A percentile compares a stretch with the other conserved stretches of the same genome.
Conservation (phyloP, 2,329 filamentous ascomycete genomes). For the Epichloe bromicola region DNA sequence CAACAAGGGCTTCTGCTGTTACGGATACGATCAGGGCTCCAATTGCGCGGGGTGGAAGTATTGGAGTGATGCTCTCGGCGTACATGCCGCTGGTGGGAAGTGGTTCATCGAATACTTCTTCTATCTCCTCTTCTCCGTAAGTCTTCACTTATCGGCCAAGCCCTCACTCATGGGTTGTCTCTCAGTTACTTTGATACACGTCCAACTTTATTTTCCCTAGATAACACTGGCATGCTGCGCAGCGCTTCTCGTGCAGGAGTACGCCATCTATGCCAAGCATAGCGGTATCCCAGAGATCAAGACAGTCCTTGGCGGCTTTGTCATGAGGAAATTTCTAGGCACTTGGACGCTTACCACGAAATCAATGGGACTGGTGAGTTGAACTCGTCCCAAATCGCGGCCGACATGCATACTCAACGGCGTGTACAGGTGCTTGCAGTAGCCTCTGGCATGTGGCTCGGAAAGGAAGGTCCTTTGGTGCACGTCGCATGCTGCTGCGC, state of each 20-base stretch:
- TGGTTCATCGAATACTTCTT: constrained; percentile 83
- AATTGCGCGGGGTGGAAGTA: constrained; percentile 79
- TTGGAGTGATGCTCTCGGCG: constrained; percentile 66
- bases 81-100: constrained; percentile 50
- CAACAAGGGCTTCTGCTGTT: constrained; percentile 84
- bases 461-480: constrained; percentile 89
- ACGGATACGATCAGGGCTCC: constrained; percentile 71
- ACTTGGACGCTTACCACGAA: constrained; percentile 83
- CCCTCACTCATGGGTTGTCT: neutral
- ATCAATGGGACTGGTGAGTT: constrained; percentile 66
- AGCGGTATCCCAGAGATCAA: constrained; percentile 98
- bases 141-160: constrained; percentile 13
- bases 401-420: constrained; percentile 1
- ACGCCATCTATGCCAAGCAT: constrained; percentile 79
- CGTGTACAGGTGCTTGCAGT: constrained; percentile 64
- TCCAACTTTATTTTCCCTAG: constrained; percentile 25
- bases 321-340: constrained; percentile 78
- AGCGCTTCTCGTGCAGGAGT: constrained; percentile 68
- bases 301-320: constrained; percentile 84
- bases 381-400: neutral
- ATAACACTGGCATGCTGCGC: constrained; percentile 66
- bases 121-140: constrained; percentile 72
- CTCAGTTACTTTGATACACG: neutral
- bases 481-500: constrained; percentile 96
- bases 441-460: constrained; percentile 88